Evolutionary conservation across 306 rosid genomes (phyloP), one percentile per base, ranked within the genome.

Genomic region (Mimosa bimucronata): DNA sequence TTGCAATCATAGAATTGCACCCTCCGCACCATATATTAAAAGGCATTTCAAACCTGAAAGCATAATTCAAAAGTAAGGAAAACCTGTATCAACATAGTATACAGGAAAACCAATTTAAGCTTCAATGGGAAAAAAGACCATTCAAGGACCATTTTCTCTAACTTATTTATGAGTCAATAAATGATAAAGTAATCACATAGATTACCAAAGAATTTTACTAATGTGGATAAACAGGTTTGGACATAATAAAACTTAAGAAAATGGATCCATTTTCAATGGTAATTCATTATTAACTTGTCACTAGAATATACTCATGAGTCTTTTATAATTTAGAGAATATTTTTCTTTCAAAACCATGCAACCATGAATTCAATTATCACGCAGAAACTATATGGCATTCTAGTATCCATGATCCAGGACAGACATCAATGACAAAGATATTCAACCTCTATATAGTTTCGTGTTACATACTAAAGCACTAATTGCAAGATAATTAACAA

Each of bases 1-100:
- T 95, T 5, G 90, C 98, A 86, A 95, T 95, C 98, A 95, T 95
- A 73, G 97, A 89, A 83, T 95, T 95, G 87, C 99, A 95, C 74
- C 99, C 99, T 79, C 90, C 99, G 73, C 99, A 95, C 97, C 97
- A 92, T 84, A 95, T 83, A 73, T 95, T 90, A 74, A 77, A 93
- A 57, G 97, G 98, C 99, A 91, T 95, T 96, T 95, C 99, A 73
- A 95, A 93, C 89, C 98, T 95, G 58, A 44, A 70, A 26, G 38
- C 31, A 55, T 91, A 58, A 25, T 21, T 34, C 40, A 50, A 73
- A 14, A 11, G 37, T 62, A 34, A 62, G 21, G 74, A 44, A 5
- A 4, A 19, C 10, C 23, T 11, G 19, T 16, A 11, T 77, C 34
- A 41, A 53, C 15, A 6, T 11, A 26, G 21, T 26, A 75, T 57